Conservation (phyloP, 139 green algal species). For the Pseudopediastrum boryanum region DNA sequence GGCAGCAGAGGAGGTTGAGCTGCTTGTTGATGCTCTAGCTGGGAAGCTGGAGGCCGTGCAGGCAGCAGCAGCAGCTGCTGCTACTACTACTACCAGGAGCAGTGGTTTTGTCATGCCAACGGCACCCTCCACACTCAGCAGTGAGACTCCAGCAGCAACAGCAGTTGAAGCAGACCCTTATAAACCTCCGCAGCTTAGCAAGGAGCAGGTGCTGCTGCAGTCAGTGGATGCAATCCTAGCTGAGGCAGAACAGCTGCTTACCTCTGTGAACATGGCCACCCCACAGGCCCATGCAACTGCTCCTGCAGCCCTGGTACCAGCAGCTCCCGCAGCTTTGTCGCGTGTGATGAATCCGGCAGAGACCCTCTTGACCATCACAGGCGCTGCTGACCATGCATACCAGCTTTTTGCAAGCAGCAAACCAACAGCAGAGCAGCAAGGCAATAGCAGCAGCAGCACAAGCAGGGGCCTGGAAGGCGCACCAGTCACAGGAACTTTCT, state of each 20-base stretch:
- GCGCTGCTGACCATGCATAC: background rate
- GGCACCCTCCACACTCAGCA: background rate
- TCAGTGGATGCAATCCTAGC: background rate
- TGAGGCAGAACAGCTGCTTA: background rate
- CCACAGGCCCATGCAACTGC: background rate
- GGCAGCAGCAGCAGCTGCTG: background rate
- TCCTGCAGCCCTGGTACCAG: background rate
- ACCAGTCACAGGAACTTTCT: no score
- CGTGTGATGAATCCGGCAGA: background rate
- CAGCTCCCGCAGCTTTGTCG: background rate
- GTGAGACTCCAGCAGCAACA: background rate
- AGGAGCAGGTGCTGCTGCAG: background rate
- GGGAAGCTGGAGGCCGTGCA: background rate
- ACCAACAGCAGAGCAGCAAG: background rate
- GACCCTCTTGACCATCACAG: no score
- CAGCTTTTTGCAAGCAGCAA: background rate
- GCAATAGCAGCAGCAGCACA: background rate
- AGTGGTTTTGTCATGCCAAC: background rate
- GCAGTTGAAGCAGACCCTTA: background rate
- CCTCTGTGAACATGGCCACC: background rate
- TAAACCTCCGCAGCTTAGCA: background rate
- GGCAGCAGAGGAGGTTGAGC: conserved; percentile 17
- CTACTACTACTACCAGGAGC: background rate
- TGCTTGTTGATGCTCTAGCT: background rate
- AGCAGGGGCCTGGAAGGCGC: no score